phyloP scores from a whole-genome alignment of 2,329 filamentous ascomycete genomes.

The Plectosphaerella sp. region DNA sequence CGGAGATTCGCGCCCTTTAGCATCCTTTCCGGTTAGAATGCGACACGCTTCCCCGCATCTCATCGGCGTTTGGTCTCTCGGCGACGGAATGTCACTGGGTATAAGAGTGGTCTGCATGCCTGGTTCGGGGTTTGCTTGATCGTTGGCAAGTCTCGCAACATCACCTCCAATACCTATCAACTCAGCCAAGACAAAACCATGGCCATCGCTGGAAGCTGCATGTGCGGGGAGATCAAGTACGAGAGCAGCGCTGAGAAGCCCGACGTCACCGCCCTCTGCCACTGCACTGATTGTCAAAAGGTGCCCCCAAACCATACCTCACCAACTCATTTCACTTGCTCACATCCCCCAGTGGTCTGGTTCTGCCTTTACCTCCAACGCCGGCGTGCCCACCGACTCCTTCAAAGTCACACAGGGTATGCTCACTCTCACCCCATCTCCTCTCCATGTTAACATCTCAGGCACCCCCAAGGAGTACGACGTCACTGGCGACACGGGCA shows the following conservation, averaged over 20 bases:
- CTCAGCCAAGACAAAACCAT: neutral
- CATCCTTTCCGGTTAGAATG: no score
- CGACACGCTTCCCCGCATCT: no score
- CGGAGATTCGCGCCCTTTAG: no score
- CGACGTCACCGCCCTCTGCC: slow-evolving; percentile 41
- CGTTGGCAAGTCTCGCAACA: no score
- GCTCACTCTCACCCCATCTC: neutral
- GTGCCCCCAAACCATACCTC: no score
- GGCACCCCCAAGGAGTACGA: slow-evolving; percentile 44
- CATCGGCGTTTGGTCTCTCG: no score
- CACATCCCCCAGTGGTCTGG: slow-evolving; percentile 37
- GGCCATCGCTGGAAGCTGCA: slow-evolving; percentile 24
- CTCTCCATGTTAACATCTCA: slow-evolving; percentile 10
- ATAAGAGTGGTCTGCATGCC: no score
- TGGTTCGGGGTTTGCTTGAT: no score
- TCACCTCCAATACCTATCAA: neutral
- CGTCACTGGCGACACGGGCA: slow-evolving; percentile 41
- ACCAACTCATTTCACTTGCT: no score
- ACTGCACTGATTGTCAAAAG: slow-evolving; percentile 52
- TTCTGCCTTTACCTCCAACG: slow-evolving; percentile 50
- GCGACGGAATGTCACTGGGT: no score
- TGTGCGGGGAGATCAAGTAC: slow-evolving; percentile 28
- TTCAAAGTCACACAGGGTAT: slow-evolving; percentile 46
- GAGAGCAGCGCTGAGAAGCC: slow-evolving; percentile 34
- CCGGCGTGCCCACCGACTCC: slow-evolving; percentile 37